Evolutionary conservation across 148 eudicot genomes (phyloP).

Genomic region (Rhododendron ferrugineum): DNA sequence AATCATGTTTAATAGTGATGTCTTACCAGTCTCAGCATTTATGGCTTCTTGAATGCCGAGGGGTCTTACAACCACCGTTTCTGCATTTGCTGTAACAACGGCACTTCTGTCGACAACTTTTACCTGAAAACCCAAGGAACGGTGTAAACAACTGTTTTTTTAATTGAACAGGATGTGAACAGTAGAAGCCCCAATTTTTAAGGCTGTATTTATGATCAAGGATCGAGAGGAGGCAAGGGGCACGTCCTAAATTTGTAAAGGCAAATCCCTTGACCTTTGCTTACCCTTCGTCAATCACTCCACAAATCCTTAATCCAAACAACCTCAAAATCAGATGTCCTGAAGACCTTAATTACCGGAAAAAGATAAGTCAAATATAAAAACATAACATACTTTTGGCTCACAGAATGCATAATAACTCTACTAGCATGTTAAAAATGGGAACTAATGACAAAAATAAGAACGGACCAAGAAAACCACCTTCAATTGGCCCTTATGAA

Average conservation of each 20-base stretch:
- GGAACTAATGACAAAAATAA: neutral
- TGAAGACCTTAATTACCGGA: neutral
- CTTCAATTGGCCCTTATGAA: neutral
- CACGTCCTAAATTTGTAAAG: neutral
- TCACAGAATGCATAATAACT: neutral
- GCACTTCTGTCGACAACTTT: slow-evolving; percentile 81
- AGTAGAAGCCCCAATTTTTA: neutral
- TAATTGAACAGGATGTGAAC: neutral
- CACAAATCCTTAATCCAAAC: neutral
- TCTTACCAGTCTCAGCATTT: slow-evolving; percentile 65
- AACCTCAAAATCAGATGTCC: neutral
- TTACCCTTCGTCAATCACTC: neutral
- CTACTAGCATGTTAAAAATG: neutral
- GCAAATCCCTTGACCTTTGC: neutral
- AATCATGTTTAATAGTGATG: neutral
- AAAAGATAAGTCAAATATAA: neutral
- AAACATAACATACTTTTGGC: neutral
- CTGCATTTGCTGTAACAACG: slow-evolving; percentile 83
- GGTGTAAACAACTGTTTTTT: neutral
- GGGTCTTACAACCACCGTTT: slow-evolving; percentile 74
- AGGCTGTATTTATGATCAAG: neutral
- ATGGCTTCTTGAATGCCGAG: slow-evolving; percentile 86
- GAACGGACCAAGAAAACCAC: neutral
- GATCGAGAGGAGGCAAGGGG: neutral
- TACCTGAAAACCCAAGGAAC: slow-evolving; percentile 43